Conservation (phyloP, 31 red algal genomes). For the Odonthalia washingtoniensis region DNA sequence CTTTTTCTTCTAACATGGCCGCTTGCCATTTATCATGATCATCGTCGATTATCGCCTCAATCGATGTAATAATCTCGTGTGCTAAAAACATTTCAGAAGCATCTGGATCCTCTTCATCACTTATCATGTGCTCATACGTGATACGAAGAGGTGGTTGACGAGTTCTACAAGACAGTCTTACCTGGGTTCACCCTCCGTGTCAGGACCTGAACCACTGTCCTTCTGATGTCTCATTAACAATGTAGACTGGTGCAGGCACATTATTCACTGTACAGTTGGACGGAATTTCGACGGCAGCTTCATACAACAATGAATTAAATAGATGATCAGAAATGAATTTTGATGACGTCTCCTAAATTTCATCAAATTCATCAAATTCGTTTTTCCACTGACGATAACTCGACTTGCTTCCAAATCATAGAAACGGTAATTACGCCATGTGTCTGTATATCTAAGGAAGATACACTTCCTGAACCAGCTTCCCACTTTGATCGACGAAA, state of each 20-base stretch:
- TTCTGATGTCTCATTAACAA: background rate
- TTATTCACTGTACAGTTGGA: background rate
- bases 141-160: background rate
- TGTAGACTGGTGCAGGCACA: background rate
- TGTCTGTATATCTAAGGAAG: background rate
- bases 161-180: background rate
- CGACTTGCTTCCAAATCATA: background rate
- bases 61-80: background rate
- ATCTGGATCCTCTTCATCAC: background rate
- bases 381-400: background rate
- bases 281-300: background rate
- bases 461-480: background rate
- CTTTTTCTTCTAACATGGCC: constrained; percentile 35
- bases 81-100: constrained; percentile 14
- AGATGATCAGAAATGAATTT: background rate
- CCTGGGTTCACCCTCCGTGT: too few relatives aligned
- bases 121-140: constrained; percentile 30
- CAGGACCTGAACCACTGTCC: too few relatives aligned
- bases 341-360: background rate
- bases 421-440: background rate
- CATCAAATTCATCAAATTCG: constrained; percentile 11
- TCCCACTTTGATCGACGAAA: background rate
- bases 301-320: background rate
- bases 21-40: background rate
- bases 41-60: background rate